phyloP scores from a whole-genome alignment of 176 grass and related monocot species.

The Triticum aestivum region DNA sequence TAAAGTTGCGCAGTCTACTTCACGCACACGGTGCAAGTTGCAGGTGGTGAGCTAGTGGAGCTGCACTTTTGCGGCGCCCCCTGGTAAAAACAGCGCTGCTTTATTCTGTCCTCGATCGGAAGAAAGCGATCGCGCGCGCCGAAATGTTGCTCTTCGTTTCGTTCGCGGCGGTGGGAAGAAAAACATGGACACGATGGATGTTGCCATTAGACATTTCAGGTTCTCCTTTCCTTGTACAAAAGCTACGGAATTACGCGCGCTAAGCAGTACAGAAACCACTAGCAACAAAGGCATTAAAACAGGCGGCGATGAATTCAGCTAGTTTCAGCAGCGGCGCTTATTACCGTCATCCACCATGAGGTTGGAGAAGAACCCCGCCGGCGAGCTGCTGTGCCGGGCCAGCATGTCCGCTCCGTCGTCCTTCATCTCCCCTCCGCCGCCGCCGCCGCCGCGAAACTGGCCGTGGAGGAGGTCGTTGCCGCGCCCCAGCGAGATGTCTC shows the following conservation, averaged over 20 bases:
- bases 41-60: background rate
- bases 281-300: background rate
- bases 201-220: background rate
- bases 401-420: slow-evolving; percentile 50
- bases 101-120: background rate
- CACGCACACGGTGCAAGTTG: background rate
- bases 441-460: background rate
- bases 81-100: background rate
- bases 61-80: background rate
- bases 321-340: background rate
- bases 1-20: background rate
- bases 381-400: slow-evolving; percentile 73
- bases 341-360: slow-evolving; percentile 62
- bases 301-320: background rate
- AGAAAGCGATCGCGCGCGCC: background rate
- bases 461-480: background rate
- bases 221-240: background rate
- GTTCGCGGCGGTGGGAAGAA: background rate
- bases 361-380: slow-evolving; percentile 82
- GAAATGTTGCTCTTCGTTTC: background rate
- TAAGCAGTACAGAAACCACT: background rate
- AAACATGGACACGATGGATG: background rate
- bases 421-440: background rate
- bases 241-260: background rate
- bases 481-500: slow-evolving; percentile 38